phyloP scores from a whole-genome alignment of 257 asterid genomes.

The Ocimum tenuiflorum region DNA sequence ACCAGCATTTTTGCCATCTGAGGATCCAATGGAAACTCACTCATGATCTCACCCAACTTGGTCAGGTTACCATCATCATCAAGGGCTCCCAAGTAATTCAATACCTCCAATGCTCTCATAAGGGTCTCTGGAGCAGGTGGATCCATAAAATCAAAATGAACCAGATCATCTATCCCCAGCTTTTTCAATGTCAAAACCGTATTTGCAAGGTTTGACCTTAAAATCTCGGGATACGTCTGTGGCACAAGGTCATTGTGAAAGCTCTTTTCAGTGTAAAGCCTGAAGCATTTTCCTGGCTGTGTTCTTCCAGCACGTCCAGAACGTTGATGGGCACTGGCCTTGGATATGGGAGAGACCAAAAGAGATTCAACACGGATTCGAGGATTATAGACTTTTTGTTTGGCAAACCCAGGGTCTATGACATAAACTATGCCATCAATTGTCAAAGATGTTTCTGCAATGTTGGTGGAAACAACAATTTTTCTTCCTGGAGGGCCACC shows the following conservation, averaged over 20 bases:
- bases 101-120: slow-evolving; percentile 89
- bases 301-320: slow-evolving; percentile 99
- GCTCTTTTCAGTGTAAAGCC: slow-evolving; percentile 88
- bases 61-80: slow-evolving; percentile 95
- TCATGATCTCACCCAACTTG: slow-evolving; percentile 81
- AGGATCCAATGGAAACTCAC: slow-evolving; percentile 93
- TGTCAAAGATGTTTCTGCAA: slow-evolving; percentile 93
- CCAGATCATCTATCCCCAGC: slow-evolving; percentile 83
- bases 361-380: slow-evolving; percentile 87
- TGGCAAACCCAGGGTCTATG: slow-evolving; percentile 92
- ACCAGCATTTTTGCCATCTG: slow-evolving; percentile 98
- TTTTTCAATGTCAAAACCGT: slow-evolving; percentile 88
- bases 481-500: slow-evolving; percentile 96
- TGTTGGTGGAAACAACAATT: slow-evolving; percentile 88
- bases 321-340: slow-evolving; percentile 97
- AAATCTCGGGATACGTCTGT: slow-evolving; percentile 88
- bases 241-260: slow-evolving; percentile 80
- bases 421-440: slow-evolving; percentile 97
- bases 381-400: slow-evolving; percentile 89
- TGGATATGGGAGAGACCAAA: slow-evolving; percentile 95
- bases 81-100: slow-evolving; percentile 88
- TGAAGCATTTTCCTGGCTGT: slow-evolving; percentile 93
- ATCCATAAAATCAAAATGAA: slow-evolving; percentile 97
- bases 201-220: slow-evolving; percentile 85
- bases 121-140: slow-evolving; percentile 98